phyloP scores from a whole-genome alignment of 2,329 filamentous ascomycete species.

The Stylonectria norvegica region DNA sequence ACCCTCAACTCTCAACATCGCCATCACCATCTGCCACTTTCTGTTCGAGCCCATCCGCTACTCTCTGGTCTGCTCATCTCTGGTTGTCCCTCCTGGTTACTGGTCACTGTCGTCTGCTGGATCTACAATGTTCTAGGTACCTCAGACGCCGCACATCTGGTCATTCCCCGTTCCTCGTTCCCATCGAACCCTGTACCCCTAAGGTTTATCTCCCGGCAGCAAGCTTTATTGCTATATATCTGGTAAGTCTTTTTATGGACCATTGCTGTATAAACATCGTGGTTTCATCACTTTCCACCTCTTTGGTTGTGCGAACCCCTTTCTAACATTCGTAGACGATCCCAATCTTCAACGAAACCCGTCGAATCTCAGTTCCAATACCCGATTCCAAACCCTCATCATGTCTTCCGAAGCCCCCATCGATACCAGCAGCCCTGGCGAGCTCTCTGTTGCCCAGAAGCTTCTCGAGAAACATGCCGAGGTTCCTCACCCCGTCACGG shows the following conservation, averaged over 20 bases:
- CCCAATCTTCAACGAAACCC: background rate
- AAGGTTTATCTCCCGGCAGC: constrained; percentile 15
- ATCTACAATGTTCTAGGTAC: constrained; percentile 40
- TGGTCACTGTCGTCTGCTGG: constrained; percentile 34
- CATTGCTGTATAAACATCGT: no score
- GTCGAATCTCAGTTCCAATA: background rate
- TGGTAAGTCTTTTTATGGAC: constrained; percentile 8
- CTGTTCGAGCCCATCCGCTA: constrained; percentile 20
- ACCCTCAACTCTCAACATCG: constrained; percentile 34
- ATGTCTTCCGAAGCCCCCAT: constrained; percentile 44
- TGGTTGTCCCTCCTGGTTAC: constrained; percentile 41
- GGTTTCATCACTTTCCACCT: background rate
- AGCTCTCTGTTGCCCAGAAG: constrained; percentile 57
- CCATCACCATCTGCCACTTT: constrained; percentile 22
- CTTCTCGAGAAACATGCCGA: constrained; percentile 61
- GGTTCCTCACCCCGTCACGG: constrained; percentile 57
- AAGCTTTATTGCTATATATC: constrained; percentile 21
- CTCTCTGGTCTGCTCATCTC: constrained; percentile 33
- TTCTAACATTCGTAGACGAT: constrained; percentile 12
- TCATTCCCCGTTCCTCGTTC: constrained; percentile 18
- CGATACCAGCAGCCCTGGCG: constrained; percentile 30
- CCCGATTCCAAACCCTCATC: constrained; percentile 21
- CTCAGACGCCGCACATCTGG: constrained; percentile 25
- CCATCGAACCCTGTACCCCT: constrained; percentile 14
- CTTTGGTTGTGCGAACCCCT: background rate